Percentiles rank a stretch among this genome's conserved stretches.
These are phyloP conservation scores for Termitomyces sp. DNA, from an alignment of 768 basidiomycete genomes.

Conservation along the genomic window DNA sequence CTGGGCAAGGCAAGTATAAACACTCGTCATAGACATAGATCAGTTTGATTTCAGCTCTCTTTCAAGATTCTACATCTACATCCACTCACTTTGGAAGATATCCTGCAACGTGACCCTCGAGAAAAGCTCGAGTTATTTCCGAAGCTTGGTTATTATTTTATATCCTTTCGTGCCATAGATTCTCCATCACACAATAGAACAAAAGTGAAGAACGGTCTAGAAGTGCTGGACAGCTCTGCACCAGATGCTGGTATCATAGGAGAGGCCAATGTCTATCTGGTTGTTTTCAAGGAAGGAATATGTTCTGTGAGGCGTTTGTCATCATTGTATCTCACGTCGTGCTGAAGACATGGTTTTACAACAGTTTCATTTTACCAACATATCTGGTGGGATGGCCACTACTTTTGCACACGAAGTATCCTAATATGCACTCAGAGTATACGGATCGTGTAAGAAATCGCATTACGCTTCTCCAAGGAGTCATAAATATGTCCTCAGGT, in stretches of 20 bases:
- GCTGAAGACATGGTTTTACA: neutral
- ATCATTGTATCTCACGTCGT: neutral
- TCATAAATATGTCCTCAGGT: constrained; percentile 72
- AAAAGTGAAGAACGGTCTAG: constrained; percentile 20
- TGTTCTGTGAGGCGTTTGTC: constrained; percentile 49
- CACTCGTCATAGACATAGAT: neutral
- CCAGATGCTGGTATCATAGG: constrained; percentile 48
- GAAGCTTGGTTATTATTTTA: constrained; percentile 87
- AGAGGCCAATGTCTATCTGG: constrained; percentile 84
- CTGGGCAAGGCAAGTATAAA: constrained; percentile 65
- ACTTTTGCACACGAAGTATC: neutral
- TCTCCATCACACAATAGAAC: constrained; percentile 39
- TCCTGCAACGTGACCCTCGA: constrained; percentile 84
- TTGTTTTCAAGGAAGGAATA: constrained; percentile 87
- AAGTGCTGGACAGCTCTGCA: constrained; percentile 16
- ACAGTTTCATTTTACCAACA: constrained; percentile 89
- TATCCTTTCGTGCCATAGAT: constrained; percentile 83
- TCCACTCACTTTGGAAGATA: constrained; percentile 91
- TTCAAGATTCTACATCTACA: constrained; percentile 79
- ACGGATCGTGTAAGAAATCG: constrained; percentile 70
- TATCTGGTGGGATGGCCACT: constrained; percentile 46
- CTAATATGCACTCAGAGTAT: constrained; percentile 50
- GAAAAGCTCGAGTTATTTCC: constrained; percentile 91
- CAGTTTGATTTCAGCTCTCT: neutral
- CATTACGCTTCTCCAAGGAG: constrained; percentile 59